These are phyloP conservation scores for Sphagnum tenellum DNA, from an alignment of 225 moss, liverwort and hornwort species.

Conservation along the genomic window DNA sequence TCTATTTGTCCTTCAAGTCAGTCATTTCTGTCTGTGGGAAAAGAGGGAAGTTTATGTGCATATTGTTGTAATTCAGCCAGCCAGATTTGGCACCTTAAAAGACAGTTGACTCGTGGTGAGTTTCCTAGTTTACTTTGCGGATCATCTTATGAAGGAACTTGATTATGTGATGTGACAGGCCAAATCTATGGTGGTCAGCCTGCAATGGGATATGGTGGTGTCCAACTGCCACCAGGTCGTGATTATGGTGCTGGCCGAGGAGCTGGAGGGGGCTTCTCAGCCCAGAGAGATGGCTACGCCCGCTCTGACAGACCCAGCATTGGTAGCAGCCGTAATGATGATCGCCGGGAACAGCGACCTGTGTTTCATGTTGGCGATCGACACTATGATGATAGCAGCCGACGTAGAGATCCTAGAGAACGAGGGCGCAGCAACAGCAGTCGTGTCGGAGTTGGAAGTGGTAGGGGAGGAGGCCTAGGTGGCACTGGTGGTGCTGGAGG, in stretches of 20 bases:
- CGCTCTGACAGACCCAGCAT: conserved; percentile 96
- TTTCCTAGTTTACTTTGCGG: no score
- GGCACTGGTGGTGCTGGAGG: conserved; percentile 23
- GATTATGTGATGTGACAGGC: conserved; percentile 18
- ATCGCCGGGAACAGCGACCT: conserved; percentile 74
- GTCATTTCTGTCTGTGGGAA: no score
- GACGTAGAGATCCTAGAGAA: conserved; percentile 68
- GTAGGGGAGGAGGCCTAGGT: conserved; percentile 24
- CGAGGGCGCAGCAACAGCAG: conserved; percentile 41
- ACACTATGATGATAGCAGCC: conserved; percentile 48
- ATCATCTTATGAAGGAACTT: no score
- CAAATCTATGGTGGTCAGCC: conserved; percentile 78
- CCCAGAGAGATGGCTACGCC: conserved; percentile 53
- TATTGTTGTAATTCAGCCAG: no score
- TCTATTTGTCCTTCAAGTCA: background rate
- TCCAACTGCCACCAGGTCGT: conserved; percentile 88
- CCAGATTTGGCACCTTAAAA: no score
- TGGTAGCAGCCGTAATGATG: conserved; percentile 89
- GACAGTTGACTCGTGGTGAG: no score
- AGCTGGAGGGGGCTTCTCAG: conserved; percentile 82
- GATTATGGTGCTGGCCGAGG: conserved; percentile 96
- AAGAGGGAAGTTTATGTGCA: no score
- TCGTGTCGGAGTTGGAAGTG: conserved; percentile 28
- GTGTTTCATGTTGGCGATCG: conserved; percentile 69
- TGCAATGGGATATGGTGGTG: conserved; percentile 85